Conservation (phyloP, 2,329 filamentous ascomycete species). For the Aspergillus transmontanensis region DNA sequence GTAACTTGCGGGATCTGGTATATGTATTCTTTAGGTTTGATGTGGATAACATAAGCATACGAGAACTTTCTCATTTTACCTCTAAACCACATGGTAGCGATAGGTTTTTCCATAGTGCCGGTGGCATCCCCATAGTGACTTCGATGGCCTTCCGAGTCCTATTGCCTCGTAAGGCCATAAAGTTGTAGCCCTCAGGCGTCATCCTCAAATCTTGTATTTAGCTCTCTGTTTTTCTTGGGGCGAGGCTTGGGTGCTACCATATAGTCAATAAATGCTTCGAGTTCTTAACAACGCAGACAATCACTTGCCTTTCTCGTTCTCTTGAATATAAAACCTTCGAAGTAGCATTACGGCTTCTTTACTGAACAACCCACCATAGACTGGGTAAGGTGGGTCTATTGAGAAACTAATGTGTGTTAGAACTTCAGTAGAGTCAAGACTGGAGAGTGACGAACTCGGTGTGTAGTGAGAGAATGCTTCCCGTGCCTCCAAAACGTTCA, state of each 20-base stretch:
- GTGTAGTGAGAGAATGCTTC: conserved; percentile 88
- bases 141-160: background rate
- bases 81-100: background rate
- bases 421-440: conserved; percentile 4
- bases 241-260: conserved; percentile 62
- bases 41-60: conserved; percentile 7
- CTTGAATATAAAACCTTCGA: conserved; percentile 94
- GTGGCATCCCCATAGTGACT: background rate
- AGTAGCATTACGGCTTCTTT: conserved; percentile 93
- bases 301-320: conserved; percentile 81
- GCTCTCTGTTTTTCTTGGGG: conserved; percentile 64
- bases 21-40: conserved; percentile 20
- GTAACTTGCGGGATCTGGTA: conserved; percentile 25
- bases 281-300: background rate
- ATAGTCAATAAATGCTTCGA: conserved; percentile 11
- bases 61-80: background rate
- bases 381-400: conserved; percentile 77
- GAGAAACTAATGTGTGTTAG: conserved; percentile 56
- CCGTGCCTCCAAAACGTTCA: conserved; percentile 95
- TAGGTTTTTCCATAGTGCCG: background rate
- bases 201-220: conserved; percentile 61
- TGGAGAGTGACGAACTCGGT: conserved; percentile 53
- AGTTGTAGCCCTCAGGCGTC: conserved; percentile 10
- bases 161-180: background rate
- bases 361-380: conserved; percentile 82